Conservation (phyloP, 148 eudicot species). For the Talinum fruticosum region DNA sequence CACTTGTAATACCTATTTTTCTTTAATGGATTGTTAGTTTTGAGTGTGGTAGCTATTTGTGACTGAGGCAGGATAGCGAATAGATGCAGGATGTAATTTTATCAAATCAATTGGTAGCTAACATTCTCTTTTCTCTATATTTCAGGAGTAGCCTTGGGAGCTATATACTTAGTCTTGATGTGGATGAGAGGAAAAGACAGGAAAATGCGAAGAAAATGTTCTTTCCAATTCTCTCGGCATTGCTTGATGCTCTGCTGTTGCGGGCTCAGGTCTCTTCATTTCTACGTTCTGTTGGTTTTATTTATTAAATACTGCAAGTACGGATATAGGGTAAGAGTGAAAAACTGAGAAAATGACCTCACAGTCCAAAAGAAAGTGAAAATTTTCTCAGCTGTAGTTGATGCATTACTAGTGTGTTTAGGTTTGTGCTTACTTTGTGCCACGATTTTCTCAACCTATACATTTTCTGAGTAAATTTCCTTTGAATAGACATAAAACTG, state of each 20-base stretch:
- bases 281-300: background rate
- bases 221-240: slow-evolving; percentile 65
- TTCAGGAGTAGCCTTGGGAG: slow-evolving; percentile 80
- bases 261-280: slow-evolving; percentile 72
- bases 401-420: background rate
- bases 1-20: background rate
- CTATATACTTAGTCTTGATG: slow-evolving; percentile 61
- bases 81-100: slow-evolving; percentile 9
- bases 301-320: background rate
- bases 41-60: slow-evolving; percentile 9
- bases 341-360: background rate
- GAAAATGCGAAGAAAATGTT: slow-evolving; percentile 46
- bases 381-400: background rate
- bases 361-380: background rate
- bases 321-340: background rate
- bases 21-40: background rate
- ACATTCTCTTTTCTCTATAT: slow-evolving; percentile 14
- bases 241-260: slow-evolving; percentile 78
- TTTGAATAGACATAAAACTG: background rate
- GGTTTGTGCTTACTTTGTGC: background rate
- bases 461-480: background rate
- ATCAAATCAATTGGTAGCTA: background rate
- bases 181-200: slow-evolving; percentile 40
- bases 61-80: slow-evolving; percentile 1
- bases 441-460: background rate